phyloP scores from a whole-genome alignment of 345 rosid genomes.

The Adansonia digitata region DNA sequence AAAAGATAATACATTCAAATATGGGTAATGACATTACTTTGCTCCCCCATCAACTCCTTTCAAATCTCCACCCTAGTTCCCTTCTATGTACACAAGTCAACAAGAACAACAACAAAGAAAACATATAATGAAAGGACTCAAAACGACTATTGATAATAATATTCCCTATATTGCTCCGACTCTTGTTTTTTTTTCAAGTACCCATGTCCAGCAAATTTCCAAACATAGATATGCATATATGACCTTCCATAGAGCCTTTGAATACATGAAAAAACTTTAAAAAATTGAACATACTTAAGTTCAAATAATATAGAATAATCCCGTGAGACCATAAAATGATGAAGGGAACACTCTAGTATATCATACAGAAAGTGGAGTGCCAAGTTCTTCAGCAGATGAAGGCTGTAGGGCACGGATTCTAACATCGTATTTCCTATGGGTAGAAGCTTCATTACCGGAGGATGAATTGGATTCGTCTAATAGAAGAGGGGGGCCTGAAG shows the following conservation, averaged over 20 bases:
- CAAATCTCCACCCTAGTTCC: slow-evolving; percentile 7
- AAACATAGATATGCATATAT: too few relatives aligned
- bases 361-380: slow-evolving; percentile 33
- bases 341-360: background rate
- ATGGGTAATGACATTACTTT: background rate
- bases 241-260: too few relatives aligned
- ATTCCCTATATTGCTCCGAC: too few relatives aligned
- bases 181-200: too few relatives aligned
- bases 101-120: background rate
- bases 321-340: background rate
- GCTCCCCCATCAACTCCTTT: slow-evolving; percentile 3
- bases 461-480: slow-evolving; percentile 44
- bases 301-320: too few relatives aligned
- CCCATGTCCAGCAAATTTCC: too few relatives aligned
- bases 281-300: too few relatives aligned
- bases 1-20: background rate
- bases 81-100: slow-evolving; percentile 12
- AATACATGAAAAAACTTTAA: too few relatives aligned
- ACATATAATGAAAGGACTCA: background rate
- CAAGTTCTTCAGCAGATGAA: slow-evolving; percentile 39
- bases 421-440: slow-evolving; percentile 53
- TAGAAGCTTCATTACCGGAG: slow-evolving; percentile 31
- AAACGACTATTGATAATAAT: slow-evolving; percentile 14
- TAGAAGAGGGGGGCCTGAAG: slow-evolving; percentile 38
- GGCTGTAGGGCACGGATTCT: slow-evolving; percentile 87